Evolutionary conservation across 2,329 filamentous ascomycete species (phyloP).

Genomic region (Ceratocystis harringtonii): DNA sequence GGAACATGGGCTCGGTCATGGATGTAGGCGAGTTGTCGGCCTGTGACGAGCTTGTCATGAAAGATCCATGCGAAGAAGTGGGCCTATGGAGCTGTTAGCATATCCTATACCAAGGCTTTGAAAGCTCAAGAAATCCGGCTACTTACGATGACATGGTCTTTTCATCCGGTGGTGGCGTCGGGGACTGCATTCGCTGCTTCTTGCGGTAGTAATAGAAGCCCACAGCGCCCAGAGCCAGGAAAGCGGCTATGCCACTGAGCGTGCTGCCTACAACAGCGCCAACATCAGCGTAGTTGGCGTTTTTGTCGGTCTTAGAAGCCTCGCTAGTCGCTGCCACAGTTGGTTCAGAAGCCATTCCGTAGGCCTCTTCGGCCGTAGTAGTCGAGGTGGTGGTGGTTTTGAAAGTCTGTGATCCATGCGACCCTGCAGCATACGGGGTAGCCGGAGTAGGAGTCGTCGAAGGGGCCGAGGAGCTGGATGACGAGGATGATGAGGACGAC

Average conservation of each 20-base stretch:
- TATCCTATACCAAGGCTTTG: slow-evolving; percentile 16
- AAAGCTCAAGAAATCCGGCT: neutral
- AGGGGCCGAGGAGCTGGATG: neutral
- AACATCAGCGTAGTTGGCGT: slow-evolving; percentile 20
- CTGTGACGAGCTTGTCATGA: slow-evolving; percentile 18
- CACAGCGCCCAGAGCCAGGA: slow-evolving; percentile 30
- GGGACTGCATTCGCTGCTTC: slow-evolving; percentile 30
- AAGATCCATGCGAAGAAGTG: slow-evolving; percentile 22
- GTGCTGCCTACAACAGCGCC: slow-evolving; percentile 41
- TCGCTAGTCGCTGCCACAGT: slow-evolving; percentile 11
- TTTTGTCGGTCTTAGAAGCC: slow-evolving; percentile 18
- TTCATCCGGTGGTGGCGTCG: neutral
- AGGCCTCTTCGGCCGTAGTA: slow-evolving; percentile 13
- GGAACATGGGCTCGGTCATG: slow-evolving; percentile 17
- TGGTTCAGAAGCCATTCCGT: slow-evolving; percentile 17
- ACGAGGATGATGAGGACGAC: neutral
- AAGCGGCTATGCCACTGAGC: slow-evolving; percentile 35
- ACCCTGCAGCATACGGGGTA: neutral
- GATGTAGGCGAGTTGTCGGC: slow-evolving; percentile 20
- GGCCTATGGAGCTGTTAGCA: slow-evolving; percentile 20
- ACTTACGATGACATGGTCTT: slow-evolving; percentile 3
- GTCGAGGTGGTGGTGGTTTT: slow-evolving; percentile 4
- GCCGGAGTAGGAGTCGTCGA: neutral
- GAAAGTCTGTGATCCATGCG: slow-evolving; percentile 6
- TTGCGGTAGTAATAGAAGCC: slow-evolving; percentile 32